phyloP scores from a whole-genome alignment of 768 basidiomycete species.

The Lentinula edodes region DNA sequence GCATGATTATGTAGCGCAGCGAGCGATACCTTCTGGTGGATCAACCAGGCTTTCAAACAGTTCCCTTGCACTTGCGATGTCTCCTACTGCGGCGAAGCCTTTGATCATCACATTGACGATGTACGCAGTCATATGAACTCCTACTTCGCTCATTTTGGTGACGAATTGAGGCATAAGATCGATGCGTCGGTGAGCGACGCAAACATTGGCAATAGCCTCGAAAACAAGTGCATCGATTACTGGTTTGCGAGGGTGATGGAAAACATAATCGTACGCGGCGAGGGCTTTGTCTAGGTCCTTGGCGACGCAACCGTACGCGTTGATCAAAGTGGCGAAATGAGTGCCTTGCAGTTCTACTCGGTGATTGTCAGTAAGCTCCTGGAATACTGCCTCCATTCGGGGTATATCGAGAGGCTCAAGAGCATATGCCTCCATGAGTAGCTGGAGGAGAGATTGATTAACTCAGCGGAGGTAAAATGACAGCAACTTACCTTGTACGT shows the following conservation, averaged over 20 bases:
- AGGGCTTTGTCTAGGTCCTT: slow-evolving; percentile 78
- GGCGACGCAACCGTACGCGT: slow-evolving; percentile 76
- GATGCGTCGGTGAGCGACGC: slow-evolving; percentile 71
- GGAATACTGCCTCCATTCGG: slow-evolving; percentile 69
- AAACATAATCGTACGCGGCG: slow-evolving; percentile 70
- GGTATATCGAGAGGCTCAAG: slow-evolving; percentile 76
- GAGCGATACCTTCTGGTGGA: slow-evolving; percentile 72
- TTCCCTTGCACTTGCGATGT: slow-evolving; percentile 64
- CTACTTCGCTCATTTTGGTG: slow-evolving; percentile 49
- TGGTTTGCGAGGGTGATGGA: slow-evolving; percentile 42
- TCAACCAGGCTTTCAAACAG: slow-evolving; percentile 82
- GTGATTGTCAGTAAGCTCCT: slow-evolving; percentile 42
- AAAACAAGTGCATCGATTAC: slow-evolving; percentile 81
- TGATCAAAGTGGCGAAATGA: slow-evolving; percentile 79
- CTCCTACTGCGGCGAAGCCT: slow-evolving; percentile 60
- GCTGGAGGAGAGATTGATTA: slow-evolving; percentile 31
- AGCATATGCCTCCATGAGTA: slow-evolving; percentile 87
- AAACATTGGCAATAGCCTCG: slow-evolving; percentile 85
- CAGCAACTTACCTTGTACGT: slow-evolving; percentile 77
- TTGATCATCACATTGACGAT: slow-evolving; percentile 85
- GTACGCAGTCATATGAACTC: slow-evolving; percentile 91
- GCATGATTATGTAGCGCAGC: slow-evolving; percentile 89
- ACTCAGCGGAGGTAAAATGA: not conserved
- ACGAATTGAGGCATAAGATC: slow-evolving; percentile 74
- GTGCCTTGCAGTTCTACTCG: slow-evolving; percentile 37